Percentiles rank a stretch among this genome's conserved stretches.
Conservation (phyloP, 139 green algal genomes). For the Micromonas commoda region DNA sequence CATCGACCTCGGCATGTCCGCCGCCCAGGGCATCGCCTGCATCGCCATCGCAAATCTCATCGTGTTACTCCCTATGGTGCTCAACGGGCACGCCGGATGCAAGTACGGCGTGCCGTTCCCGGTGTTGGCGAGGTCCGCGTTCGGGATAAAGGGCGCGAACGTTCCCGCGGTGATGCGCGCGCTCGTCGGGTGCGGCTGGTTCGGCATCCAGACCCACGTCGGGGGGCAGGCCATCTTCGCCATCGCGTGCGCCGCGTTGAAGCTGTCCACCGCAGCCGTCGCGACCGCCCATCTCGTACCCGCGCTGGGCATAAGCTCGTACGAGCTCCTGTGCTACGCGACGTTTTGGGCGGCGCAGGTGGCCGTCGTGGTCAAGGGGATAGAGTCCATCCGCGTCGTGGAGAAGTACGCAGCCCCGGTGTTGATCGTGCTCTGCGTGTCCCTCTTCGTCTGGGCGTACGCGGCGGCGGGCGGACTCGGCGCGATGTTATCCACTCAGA, state of each 20-base stretch:
- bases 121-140: slow-evolving; percentile 58
- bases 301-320: slow-evolving; percentile 47
- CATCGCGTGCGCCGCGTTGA: background rate
- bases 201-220: slow-evolving; percentile 71
- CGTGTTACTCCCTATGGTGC: slow-evolving; percentile 65
- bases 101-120: slow-evolving; percentile 67
- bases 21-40: slow-evolving; percentile 54
- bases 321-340: slow-evolving; percentile 57
- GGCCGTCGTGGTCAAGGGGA: slow-evolving; percentile 55
- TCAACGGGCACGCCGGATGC: slow-evolving; percentile 44
- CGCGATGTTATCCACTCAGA: slow-evolving; percentile 61
- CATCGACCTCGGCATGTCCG: slow-evolving; percentile 63
- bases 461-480: slow-evolving; percentile 44
- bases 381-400: slow-evolving; percentile 65
- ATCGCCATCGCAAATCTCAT: slow-evolving; percentile 62
- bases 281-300: slow-evolving; percentile 11
- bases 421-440: slow-evolving; percentile 53
- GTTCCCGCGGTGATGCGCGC: slow-evolving; percentile 55
- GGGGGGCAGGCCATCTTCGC: slow-evolving; percentile 36
- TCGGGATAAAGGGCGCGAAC: slow-evolving; percentile 62
- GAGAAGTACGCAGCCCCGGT: slow-evolving; percentile 67
- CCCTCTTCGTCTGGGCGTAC: slow-evolving; percentile 63
- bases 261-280: background rate
- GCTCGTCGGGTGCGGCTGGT: slow-evolving; percentile 70
- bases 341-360: slow-evolving; percentile 59